These are phyloP conservation scores for Gastrolobium bilobum DNA, from an alignment of 306 rosid species.

Conservation along the genomic window DNA sequence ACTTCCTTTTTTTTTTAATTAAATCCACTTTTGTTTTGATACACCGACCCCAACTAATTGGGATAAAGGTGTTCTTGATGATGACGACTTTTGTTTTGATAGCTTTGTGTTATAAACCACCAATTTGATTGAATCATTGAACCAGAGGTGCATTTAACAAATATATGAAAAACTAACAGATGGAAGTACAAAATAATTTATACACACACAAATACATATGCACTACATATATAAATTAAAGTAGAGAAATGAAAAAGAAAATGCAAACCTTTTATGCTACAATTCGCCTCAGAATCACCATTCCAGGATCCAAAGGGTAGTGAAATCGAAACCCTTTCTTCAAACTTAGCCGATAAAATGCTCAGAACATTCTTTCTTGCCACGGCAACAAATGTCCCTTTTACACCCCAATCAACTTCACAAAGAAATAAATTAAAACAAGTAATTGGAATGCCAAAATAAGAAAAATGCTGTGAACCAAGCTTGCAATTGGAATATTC, in stretches of 20 bases:
- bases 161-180: slow-evolving; percentile 8
- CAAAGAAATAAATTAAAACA: slow-evolving; percentile 42
- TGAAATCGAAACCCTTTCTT: slow-evolving; percentile 64
- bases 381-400: slow-evolving; percentile 77
- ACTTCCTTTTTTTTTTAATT: not conserved
- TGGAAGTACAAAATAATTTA: not conserved
- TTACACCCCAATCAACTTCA: slow-evolving; percentile 79
- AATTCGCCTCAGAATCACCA: slow-evolving; percentile 53
- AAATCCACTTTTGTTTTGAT: not conserved
- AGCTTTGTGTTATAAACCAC: not conserved
- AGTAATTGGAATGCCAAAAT: slow-evolving; percentile 44
- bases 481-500: slow-evolving; percentile 19
- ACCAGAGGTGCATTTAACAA: slow-evolving; percentile 12
- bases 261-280: slow-evolving; percentile 66
- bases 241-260: slow-evolving; percentile 5
- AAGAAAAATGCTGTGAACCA: slow-evolving; percentile 9
- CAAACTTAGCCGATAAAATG: slow-evolving; percentile 75
- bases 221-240: not conserved
- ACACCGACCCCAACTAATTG: too few relatives aligned
- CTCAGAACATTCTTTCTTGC: slow-evolving; percentile 71
- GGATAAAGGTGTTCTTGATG: too few relatives aligned
- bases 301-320: slow-evolving; percentile 62
- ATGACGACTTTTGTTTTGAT: not conserved
- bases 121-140: slow-evolving; percentile 13
- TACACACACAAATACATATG: not conserved